Base-by-base conservation (phyloP, 164 flowering plant species). In the Sedum album region DNA sequence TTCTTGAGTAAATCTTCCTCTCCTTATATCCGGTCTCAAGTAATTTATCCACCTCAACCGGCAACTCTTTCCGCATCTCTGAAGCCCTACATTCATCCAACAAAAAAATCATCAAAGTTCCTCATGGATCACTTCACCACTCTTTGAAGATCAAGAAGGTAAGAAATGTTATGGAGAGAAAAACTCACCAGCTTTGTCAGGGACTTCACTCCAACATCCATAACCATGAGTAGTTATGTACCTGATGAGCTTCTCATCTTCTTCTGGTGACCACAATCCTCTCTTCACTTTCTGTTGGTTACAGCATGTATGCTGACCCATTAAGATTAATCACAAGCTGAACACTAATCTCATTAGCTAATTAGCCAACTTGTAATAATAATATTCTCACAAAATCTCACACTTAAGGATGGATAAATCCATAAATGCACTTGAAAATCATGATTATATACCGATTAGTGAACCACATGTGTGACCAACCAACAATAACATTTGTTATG, bases 1-100 rank as follows among this genome's bases (percentile, higher is more conserved):
- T 69, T 89, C 96, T 0, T 85, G 88, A 10, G 88, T 85, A 71
- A 91, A 91, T 72, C 93, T 86, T 21, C 96, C 97, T 77, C 96
- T 80, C 74, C 93, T 81, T 26, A 91, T 89, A 69, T 91, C 97
- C 1, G 97, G 97, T 73, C 97, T 88, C 75, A 91, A 74, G 66
- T 91, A 91, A 72, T 91, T 91, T 67, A 89, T 89, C 97, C 97
- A 91, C 80, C 97, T 84, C 82, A 91, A 75, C 3, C 97, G 77
- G 65, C 97, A 89, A 65, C 97, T 91, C 72, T 91, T 91, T 2
- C 97, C 97, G 74, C 97, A 91, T 79, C 97, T 84, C 82, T 91
- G 97, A 67, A 91, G 89, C 68, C 97, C 97, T 91, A 46, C 13
- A 53, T 42, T 5, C 42, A 65, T 35, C 60, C 20, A 44, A 44